Conservation (phyloP, 2,329 filamentous ascomycete genomes). For the Plectosphaerella sp. region DNA sequence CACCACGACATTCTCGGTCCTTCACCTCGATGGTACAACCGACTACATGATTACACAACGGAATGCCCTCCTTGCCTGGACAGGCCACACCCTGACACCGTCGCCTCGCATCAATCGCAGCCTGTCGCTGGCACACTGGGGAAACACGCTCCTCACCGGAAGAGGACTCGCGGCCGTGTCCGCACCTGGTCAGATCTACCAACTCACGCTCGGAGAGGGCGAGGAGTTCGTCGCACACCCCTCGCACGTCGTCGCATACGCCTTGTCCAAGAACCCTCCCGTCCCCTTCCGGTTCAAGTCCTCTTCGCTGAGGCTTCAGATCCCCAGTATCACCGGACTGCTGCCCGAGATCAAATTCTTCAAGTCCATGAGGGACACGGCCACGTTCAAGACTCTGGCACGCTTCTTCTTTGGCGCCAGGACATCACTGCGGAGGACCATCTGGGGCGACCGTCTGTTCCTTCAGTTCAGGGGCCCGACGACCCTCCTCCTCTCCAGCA, state of each 20-base stretch:
- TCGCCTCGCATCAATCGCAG: slow-evolving; percentile 70
- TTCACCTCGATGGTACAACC: slow-evolving; percentile 87
- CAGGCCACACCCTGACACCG: slow-evolving; percentile 77
- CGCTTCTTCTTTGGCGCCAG: slow-evolving; percentile 64
- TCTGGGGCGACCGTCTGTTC: slow-evolving; percentile 94
- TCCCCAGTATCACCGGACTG: slow-evolving; percentile 64
- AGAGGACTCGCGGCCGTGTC: slow-evolving; percentile 80
- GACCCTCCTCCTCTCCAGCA: slow-evolving; percentile 82
- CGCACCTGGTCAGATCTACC: slow-evolving; percentile 85
- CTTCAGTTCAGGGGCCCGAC: slow-evolving; percentile 83
- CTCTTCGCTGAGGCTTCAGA: slow-evolving; percentile 71
- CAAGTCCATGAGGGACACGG: slow-evolving; percentile 64
- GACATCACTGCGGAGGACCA: slow-evolving; percentile 72
- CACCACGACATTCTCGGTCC: slow-evolving; percentile 78
- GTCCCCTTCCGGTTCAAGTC: slow-evolving; percentile 81
- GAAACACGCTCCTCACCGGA: slow-evolving; percentile 82
- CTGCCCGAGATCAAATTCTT: slow-evolving; percentile 71
- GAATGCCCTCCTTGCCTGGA: slow-evolving; percentile 91
- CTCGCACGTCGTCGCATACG: slow-evolving; percentile 87
- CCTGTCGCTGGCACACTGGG: slow-evolving; percentile 83
- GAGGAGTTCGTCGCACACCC: slow-evolving; percentile 93
- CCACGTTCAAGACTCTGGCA: slow-evolving; percentile 66
- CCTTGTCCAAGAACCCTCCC: slow-evolving; percentile 67
- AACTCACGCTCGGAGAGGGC: slow-evolving; percentile 72
- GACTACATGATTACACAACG: slow-evolving; percentile 94